These are phyloP conservation scores for Aureobasidium pullulans DNA, from an alignment of 2,329 filamentous ascomycete species.

Conservation along the genomic window DNA sequence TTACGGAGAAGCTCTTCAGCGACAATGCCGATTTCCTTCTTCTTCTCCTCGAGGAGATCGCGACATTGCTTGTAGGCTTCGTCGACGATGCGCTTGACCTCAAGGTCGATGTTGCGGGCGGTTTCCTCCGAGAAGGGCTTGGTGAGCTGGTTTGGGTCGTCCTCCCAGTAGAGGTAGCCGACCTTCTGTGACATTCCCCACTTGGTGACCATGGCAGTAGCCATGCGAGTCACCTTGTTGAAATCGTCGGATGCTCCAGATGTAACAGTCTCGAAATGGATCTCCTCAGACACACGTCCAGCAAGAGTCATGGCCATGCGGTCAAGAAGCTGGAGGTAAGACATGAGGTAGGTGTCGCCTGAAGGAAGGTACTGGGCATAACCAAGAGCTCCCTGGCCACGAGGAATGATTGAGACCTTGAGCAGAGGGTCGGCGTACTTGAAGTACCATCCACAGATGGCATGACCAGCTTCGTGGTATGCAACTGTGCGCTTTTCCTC, in stretches of 20 bases:
- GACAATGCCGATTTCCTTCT: slow-evolving; percentile 77
- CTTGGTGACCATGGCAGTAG: slow-evolving; percentile 96
- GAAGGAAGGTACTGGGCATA: slow-evolving; percentile 96
- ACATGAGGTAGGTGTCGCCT: slow-evolving; percentile 92
- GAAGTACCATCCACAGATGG: slow-evolving; percentile 98
- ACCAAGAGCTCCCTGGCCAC: slow-evolving; percentile 84
- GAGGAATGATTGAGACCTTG: slow-evolving; percentile 97
- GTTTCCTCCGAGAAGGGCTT: slow-evolving; percentile 97
- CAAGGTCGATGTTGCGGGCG: slow-evolving; percentile 81
- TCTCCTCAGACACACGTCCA: slow-evolving; percentile 87
- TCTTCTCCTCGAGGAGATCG: slow-evolving; percentile 75
- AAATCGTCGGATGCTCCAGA: slow-evolving; percentile 95
- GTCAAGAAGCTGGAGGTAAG: slow-evolving; percentile 91
- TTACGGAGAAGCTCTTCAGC: slow-evolving; percentile 89
- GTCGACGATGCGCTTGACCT: slow-evolving; percentile 86
- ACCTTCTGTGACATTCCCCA: slow-evolving; percentile 98
- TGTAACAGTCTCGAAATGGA: slow-evolving; percentile 95
- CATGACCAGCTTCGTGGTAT: slow-evolving; percentile 96
- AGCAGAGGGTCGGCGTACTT: slow-evolving; percentile 92
- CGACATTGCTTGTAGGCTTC: slow-evolving; percentile 88
- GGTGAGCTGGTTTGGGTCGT: slow-evolving; percentile 70
- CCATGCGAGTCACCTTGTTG: slow-evolving; percentile 95
- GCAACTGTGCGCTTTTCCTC: slow-evolving; percentile 94
- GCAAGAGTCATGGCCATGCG: slow-evolving; percentile 99
- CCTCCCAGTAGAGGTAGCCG: slow-evolving; percentile 80